Conservation (phyloP, 257 asterid genomes). For the Solanum habrochaites region DNA sequence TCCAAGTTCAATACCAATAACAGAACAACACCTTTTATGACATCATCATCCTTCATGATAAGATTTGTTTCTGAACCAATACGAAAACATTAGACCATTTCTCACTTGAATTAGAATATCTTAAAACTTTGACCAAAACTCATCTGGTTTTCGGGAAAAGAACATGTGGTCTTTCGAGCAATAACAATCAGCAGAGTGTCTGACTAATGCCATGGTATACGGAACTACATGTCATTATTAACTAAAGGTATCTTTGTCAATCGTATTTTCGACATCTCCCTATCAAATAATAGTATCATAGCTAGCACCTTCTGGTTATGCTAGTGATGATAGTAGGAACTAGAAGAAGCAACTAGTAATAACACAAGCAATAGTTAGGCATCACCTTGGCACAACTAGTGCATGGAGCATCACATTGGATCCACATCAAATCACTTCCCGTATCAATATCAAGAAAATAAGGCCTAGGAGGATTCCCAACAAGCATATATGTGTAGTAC, state of each 20-base stretch:
- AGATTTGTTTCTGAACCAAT: not conserved
- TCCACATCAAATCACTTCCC: conserved; percentile 80
- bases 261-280: not conserved
- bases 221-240: not conserved
- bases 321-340: not conserved
- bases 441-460: conserved; percentile 70
- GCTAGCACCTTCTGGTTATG: not conserved
- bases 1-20: not conserved
- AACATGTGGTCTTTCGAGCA: not conserved
- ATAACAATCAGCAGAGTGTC: not conserved
- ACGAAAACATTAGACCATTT: not conserved
- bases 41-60: not conserved
- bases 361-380: not conserved
- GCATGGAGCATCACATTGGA: conserved; percentile 91
- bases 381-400: conserved; percentile 67
- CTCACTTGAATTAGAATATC: not conserved
- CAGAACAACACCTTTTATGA: not conserved
- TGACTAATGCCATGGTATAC: not conserved
- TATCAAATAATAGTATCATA: not conserved
- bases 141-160: not conserved
- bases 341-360: not conserved
- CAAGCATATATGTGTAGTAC: conserved; percentile 44
- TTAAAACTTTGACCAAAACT: not conserved
- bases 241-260: not conserved
- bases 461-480: conserved; percentile 75